Percentiles rank a stretch among this genome's conserved stretches.
phyloP scores from a whole-genome alignment of 805 yeast genomes.

The Candida tibetensis region DNA sequence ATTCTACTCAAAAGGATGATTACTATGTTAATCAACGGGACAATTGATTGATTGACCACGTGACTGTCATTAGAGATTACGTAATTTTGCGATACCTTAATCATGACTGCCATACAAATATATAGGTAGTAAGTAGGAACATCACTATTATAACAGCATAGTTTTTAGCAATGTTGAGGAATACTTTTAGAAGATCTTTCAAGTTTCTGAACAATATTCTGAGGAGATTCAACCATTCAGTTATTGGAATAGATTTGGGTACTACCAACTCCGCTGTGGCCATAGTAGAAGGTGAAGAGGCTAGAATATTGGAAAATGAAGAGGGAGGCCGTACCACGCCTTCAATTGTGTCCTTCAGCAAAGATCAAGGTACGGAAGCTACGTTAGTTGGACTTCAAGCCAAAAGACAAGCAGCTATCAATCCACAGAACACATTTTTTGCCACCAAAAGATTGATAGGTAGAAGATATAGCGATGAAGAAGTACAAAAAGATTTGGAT shows the following conservation, averaged over 20 bases:
- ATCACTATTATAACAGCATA: too few relatives aligned
- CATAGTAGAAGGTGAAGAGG: constrained; percentile 59
- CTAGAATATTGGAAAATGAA: constrained; percentile 69
- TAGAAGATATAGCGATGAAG: constrained; percentile 62
- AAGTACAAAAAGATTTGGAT: constrained; percentile 64
- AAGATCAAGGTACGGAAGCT: constrained; percentile 12
- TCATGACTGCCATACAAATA: neutral
- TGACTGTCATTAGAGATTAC: neutral
- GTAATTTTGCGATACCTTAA: neutral
- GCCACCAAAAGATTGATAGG: constrained; percentile 85
- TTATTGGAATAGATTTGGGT: constrained; percentile 80
- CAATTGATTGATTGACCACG: too few relatives aligned
- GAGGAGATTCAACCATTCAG: constrained; percentile 21
- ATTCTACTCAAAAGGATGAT: too few relatives aligned
- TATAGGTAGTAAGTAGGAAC: too few relatives aligned
- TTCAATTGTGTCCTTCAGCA: constrained; percentile 67
- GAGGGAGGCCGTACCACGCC: constrained; percentile 82
- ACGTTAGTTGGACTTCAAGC: constrained; percentile 66
- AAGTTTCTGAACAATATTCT: neutral
- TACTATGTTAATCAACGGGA: too few relatives aligned
- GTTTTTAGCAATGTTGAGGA: neutral
- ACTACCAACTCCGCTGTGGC: constrained; percentile 89
- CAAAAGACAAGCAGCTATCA: constrained; percentile 71
- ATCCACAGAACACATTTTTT: constrained; percentile 74
- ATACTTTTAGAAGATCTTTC: neutral